Base-by-base conservation (phyloP, 2,329 filamentous ascomycete species). In the Lachnum nothofagi region DNA sequence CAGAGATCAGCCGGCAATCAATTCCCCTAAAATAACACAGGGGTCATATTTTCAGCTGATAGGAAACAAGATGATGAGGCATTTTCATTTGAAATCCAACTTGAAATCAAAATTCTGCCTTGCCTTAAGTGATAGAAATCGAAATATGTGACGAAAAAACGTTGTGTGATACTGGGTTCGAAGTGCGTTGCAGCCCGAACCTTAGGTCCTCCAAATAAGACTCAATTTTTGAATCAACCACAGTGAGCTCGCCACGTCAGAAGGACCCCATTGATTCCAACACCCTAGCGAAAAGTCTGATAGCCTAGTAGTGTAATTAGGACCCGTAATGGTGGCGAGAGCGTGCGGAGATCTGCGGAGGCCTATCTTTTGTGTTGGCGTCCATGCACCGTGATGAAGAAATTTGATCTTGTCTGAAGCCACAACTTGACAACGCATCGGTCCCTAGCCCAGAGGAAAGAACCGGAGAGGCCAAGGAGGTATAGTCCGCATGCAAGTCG, bases 241-340 rank as follows among this genome's bases (percentile, higher is more conserved):
- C 57, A 59, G 42, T 59, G 42, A 61, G 53, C 33, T 53, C 53
- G 63, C 62, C 63, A 65, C 63, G 62, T 65, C 57, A 61, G 56
- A 59, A 40, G 38, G 46, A 34, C 51, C 52, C 48, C 48, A 57
- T 58, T 52, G 41, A 42, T 40, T 56, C 52, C 46, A 53, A 54
- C 42, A 42, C 48, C 41, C 58, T 58, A 59, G 56, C 52, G 53
- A 56, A 45, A 53, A 56, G 44, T 45, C 39, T 47, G 55, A 54
- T 49, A 25, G 24, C n/a, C 43, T 51, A 25, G 42, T 48, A 48
- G 51, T 53, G 47, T 42, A 44, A 49, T 49, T 20, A 33, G 43
- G 48, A 42, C 43, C 39, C 33, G 33, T 49, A 41, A 43, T 48
- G 56, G 58, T 59, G 58, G 58, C 50, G 53, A 61, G 46, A 48